These are phyloP conservation scores for Chimonanthus salicifolius DNA, from an alignment of 164 flowering plant species.

Conservation along the genomic window DNA sequence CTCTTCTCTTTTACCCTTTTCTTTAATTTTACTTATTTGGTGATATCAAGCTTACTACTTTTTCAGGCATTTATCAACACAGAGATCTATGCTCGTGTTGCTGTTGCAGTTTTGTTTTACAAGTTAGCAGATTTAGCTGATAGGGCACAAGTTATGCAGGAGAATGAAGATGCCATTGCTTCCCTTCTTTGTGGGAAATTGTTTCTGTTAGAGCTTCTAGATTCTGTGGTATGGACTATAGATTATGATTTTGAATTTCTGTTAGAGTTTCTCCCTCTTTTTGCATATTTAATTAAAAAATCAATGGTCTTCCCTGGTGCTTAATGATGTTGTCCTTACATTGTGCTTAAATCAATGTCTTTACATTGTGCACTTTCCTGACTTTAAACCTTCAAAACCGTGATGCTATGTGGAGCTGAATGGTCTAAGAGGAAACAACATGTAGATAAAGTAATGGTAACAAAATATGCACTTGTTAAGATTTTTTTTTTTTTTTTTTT, in stretches of 20 bases:
- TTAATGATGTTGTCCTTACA: background rate
- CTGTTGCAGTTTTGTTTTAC: conserved; percentile 75
- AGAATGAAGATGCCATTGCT: conserved; percentile 31
- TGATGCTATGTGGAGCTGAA: no score
- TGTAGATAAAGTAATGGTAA: no score
- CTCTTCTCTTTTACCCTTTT: background rate
- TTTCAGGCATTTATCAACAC: conserved; percentile 82
- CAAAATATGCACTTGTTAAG: background rate
- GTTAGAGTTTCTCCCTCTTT: no score
- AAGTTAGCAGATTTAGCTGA: conserved; percentile 62
- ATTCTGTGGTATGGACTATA: conserved; percentile 57
- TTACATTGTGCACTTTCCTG: background rate
- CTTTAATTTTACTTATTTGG: background rate
- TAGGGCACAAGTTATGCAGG: conserved; percentile 25
- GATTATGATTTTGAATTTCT: conserved; percentile 3
- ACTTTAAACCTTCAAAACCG: no score
- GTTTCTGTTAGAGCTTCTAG: conserved; percentile 82
- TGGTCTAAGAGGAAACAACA: no score
- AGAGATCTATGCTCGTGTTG: conserved; percentile 89
- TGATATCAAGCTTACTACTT: conserved; percentile 7
- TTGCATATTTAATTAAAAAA: background rate
- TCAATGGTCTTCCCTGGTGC: background rate
- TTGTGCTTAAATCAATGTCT: background rate
- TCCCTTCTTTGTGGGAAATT: conserved; percentile 72
- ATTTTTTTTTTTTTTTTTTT: no score